Base-by-base conservation (phyloP, 2,329 filamentous ascomycete species). In the Penicillium sp. region DNA sequence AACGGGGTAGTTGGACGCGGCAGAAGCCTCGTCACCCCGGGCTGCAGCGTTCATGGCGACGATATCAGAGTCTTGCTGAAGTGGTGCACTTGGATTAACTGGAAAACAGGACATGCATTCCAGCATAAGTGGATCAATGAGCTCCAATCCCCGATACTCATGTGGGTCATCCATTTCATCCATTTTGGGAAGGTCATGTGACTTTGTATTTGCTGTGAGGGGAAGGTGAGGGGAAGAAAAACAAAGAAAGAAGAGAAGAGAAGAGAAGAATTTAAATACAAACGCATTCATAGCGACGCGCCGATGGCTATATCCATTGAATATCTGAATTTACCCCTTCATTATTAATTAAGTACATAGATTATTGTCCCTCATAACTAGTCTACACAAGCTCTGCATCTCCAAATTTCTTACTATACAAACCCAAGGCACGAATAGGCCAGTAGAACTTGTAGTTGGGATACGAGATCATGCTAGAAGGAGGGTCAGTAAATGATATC, bases 401-500 rank as follows among this genome's bases (percentile, higher is more conserved):
- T 0, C 88, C 88, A 62, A 88, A 92, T 60, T 81, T 84, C 65
- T 79, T 82, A 5, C 88, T 85, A 79, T 91, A 99, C 84, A 97
- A 88, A 5, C 94, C 94, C 61, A 99, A 74, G 2, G 94, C 94
- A 77, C 95, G 96, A 71, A 97, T 89, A 1, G 93, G 87, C 75
- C 97, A 99, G 56, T 88, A 89, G 73, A 96, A 94, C 79, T 97
- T 99, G 81, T 99, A 99, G 80, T 99, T 99, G 41, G 93, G 93
- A 70, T 99, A 99, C 0, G 91, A 94, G 62, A 99, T 99, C 91
- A 97, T 97, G 80, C 86, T 87, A 67, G 57, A 54, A 47, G 30
- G 17, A 17, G 2, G 0, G 56, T 69, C 58, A 71, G 67, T 55
- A 51, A 25, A n/a, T 40, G 4, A 35, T n/a, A n/a, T 5, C 26